phyloP scores from a whole-genome alignment of 2,329 filamentous ascomycete genomes.

The Beauveria scarabaeidicola region DNA sequence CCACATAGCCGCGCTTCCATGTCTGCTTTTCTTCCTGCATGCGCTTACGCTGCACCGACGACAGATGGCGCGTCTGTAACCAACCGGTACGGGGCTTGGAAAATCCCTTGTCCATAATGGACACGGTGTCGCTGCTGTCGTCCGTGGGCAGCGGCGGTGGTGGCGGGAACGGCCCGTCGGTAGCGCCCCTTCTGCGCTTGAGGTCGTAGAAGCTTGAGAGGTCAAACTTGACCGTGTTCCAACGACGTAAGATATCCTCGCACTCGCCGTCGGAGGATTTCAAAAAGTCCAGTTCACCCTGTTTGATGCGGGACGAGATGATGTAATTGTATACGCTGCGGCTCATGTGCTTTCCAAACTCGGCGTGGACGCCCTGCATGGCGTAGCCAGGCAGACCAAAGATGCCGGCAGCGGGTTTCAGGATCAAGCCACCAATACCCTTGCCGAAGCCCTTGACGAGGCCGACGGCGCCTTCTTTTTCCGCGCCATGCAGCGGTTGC shows the following conservation, averaged over 20 bases:
- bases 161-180: conserved; percentile 9
- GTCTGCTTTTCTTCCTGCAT: conserved; percentile 39
- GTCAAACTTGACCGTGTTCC: conserved; percentile 53
- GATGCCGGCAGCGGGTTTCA: conserved; percentile 72
- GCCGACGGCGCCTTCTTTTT: conserved; percentile 44
- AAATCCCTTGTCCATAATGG: conserved; percentile 15
- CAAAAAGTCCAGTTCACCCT: conserved; percentile 61
- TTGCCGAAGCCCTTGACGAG: conserved; percentile 74
- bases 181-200: conserved; percentile 31
- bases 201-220: conserved; percentile 50
- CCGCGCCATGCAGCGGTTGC: conserved; percentile 58
- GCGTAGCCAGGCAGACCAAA: conserved; percentile 72
- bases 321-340: conserved; percentile 72
- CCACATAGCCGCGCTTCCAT: conserved; percentile 29
- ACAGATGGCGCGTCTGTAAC: conserved; percentile 37
- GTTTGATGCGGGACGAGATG: conserved; percentile 63
- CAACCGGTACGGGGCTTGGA: conserved; percentile 36
- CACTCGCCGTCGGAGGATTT: conserved; percentile 49
- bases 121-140: conserved; percentile 2
- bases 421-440: conserved; percentile 69
- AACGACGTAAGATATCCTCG: conserved; percentile 54
- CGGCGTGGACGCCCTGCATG: conserved; percentile 73
- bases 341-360: conserved; percentile 62
- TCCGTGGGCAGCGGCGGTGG: background rate
- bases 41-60: conserved; percentile 43